Conservation (phyloP, 192 early-diverging fungal species). For the Chytriomyces confervae region DNA sequence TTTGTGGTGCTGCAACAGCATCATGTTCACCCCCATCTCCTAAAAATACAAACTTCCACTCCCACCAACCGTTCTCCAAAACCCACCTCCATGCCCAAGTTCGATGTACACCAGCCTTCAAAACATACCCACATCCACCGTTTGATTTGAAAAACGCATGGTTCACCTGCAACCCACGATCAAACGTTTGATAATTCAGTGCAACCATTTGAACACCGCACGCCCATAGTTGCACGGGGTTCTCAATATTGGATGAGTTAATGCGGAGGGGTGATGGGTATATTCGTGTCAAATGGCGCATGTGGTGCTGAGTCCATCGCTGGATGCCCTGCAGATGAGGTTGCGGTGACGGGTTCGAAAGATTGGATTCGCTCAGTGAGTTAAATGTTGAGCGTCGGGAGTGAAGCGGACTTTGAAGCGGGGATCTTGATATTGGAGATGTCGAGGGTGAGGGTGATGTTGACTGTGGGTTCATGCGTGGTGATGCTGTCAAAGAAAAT, state of each 20-base stretch:
- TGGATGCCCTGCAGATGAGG: neutral
- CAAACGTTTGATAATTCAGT: conserved; percentile 86
- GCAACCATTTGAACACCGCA: conserved; percentile 86
- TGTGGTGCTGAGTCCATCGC: neutral
- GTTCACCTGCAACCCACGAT: conserved; percentile 82
- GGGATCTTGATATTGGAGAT: neutral
- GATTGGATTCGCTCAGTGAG: neutral
- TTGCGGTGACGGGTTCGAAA: neutral
- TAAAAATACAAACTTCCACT: neutral
- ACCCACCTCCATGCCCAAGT: conserved; percentile 31
- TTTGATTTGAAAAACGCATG: conserved; percentile 81
- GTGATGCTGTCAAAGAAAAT: neutral
- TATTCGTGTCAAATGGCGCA: conserved; percentile 65
- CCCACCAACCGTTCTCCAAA: neutral
- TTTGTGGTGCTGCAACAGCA: neutral
- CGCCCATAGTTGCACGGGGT: conserved; percentile 79
- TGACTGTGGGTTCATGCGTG: neutral
- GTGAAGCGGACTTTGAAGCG: neutral
- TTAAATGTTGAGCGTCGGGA: neutral
- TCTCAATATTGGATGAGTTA: conserved; percentile 80
- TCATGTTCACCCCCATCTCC: neutral
- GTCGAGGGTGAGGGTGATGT: conserved; percentile 1
- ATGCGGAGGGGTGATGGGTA: conserved; percentile 84
- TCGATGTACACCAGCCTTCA: conserved; percentile 61
- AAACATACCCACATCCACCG: conserved; percentile 78